Evolutionary conservation across 1,284 basidiomycete genomes (phyloP).

Genomic region (Cryptococcus sp.): DNA sequence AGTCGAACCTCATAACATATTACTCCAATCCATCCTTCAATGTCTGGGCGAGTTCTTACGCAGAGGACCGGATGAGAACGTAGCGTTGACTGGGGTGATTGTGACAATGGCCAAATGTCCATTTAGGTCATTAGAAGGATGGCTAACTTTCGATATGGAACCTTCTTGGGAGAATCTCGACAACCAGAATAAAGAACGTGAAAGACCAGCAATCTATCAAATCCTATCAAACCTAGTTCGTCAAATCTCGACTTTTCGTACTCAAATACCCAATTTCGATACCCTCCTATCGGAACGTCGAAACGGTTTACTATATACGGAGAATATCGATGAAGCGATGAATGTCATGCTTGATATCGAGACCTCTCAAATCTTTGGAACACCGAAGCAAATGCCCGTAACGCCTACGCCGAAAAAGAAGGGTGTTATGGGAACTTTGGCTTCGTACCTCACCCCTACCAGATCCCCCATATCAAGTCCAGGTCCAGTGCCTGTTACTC

Average conservation of each 20-base stretch:
- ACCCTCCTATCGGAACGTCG: slow-evolving; percentile 76
- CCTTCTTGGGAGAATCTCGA: too few species aligned
- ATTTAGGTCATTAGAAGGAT: slow-evolving; percentile 77
- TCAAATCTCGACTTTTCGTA: slow-evolving; percentile 42
- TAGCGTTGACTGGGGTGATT: slow-evolving; percentile 78
- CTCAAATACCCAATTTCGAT: slow-evolving; percentile 65
- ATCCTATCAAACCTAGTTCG: slow-evolving; percentile 71
- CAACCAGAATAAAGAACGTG: slow-evolving; percentile 50
- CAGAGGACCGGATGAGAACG: slow-evolving; percentile 79
- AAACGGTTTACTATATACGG: slow-evolving; percentile 83
- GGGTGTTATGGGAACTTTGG: neutral
- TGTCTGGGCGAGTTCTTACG: slow-evolving; percentile 72
- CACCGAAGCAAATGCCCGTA: neutral
- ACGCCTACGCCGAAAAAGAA: neutral
- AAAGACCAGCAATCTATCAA: slow-evolving; percentile 71
- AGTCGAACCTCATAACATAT: slow-evolving; percentile 71
- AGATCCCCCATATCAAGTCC: slow-evolving; percentile 42
- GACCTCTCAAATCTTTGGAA: slow-evolving; percentile 3
- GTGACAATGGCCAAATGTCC: slow-evolving; percentile 75
- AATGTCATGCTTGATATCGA: slow-evolving; percentile 62
- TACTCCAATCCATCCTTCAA: slow-evolving; percentile 67
- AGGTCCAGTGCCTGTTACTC: neutral
- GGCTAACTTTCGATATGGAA: slow-evolving; percentile 54
- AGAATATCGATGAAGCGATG: slow-evolving; percentile 87
- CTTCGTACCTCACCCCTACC: slow-evolving; percentile 64